phyloP scores from a whole-genome alignment of 805 yeast genomes.

The Ogataea polymorpha region DNA sequence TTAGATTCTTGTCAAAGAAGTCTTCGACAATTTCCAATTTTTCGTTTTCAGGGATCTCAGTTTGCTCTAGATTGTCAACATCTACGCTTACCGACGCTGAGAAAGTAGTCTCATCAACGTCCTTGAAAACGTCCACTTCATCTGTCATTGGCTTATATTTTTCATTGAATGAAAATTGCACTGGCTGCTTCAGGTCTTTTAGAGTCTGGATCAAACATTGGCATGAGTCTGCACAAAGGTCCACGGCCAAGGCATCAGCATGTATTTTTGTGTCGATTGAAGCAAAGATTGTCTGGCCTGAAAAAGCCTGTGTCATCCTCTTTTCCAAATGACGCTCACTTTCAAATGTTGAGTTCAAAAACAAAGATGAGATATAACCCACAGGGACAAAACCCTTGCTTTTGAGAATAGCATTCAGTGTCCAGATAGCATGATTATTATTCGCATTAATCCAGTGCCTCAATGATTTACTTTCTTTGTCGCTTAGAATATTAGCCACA shows the following conservation, averaged over 20 bases:
- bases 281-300: slow-evolving; percentile 21
- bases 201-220: slow-evolving; percentile 66
- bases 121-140: slow-evolving; percentile 40
- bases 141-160: slow-evolving; percentile 47
- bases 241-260: slow-evolving; percentile 46
- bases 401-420: slow-evolving; percentile 39
- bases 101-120: slow-evolving; percentile 37
- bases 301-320: slow-evolving; percentile 1
- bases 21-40: slow-evolving; percentile 28
- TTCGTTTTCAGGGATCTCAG: slow-evolving; percentile 3
- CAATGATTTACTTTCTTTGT: slow-evolving; percentile 24
- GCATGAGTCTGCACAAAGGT: slow-evolving; percentile 81
- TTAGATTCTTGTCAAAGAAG: slow-evolving; percentile 22
- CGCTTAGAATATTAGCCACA: slow-evolving; percentile 32
- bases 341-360: slow-evolving; percentile 29
- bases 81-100: not conserved
- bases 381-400: slow-evolving; percentile 52
- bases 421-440: slow-evolving; percentile 32
- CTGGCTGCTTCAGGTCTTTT: slow-evolving; percentile 69
- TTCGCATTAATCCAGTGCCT: slow-evolving; percentile 24
- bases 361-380: slow-evolving; percentile 42
- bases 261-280: slow-evolving; percentile 44
- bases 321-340: slow-evolving; percentile 13
- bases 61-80: not conserved
- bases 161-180: slow-evolving; percentile 55